Evolutionary conservation across 2,329 filamentous ascomycete species (phyloP).

Genomic region (Epichloe festucae): DNA sequence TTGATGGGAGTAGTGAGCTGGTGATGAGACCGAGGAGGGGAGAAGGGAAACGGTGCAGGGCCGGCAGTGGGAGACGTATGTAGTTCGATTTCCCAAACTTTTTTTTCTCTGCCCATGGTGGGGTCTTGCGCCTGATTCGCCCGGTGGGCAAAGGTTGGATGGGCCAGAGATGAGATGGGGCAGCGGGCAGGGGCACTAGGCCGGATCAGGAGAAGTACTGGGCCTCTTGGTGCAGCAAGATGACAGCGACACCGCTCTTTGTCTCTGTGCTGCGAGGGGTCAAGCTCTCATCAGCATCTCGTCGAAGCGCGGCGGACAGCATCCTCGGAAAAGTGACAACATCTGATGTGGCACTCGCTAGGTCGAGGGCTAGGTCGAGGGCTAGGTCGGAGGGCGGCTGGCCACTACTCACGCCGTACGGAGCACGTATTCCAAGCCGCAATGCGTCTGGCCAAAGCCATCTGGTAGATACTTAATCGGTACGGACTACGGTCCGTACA

Average conservation of each 20-base stretch:
- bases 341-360: too few species aligned
- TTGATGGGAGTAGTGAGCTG: constrained; percentile 23
- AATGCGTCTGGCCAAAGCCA: too few species aligned
- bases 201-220: constrained; percentile 1
- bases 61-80: constrained; percentile 6
- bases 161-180: neutral
- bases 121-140: constrained; percentile 12
- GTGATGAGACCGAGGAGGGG: constrained; percentile 18
- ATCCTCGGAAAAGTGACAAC: too few species aligned
- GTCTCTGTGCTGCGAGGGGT: too few species aligned
- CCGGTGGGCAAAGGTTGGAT: neutral
- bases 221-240: neutral
- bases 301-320: too few species aligned
- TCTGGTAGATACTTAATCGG: too few species aligned
- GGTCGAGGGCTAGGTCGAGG: too few species aligned
- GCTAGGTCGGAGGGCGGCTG: too few species aligned
- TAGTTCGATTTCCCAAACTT: constrained; percentile 10
- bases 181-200: constrained; percentile 4
- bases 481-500: too few species aligned
- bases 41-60: constrained; percentile 12
- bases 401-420: too few species aligned
- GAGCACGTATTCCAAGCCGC: too few species aligned
- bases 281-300: too few species aligned
- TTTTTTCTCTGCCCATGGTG: constrained; percentile 11
- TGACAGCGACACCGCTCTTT: constrained; percentile 3